Conservation (phyloP, 257 asterid species). For the Leonotis leonurus region DNA sequence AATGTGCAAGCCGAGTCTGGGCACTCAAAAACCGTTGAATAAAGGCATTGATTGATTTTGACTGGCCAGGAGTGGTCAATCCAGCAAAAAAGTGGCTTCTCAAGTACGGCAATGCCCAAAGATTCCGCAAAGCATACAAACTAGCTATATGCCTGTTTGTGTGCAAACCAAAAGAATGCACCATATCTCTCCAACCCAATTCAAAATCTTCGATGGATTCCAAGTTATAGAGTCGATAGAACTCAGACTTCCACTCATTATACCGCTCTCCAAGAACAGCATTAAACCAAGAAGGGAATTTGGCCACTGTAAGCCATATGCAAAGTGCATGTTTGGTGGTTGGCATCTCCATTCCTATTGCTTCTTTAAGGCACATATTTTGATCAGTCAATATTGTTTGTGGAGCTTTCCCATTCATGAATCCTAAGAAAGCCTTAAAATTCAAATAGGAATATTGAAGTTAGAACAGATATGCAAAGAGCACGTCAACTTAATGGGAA, state of each 20-base stretch:
- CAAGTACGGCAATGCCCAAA: conserved; percentile 52
- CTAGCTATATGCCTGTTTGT: conserved; percentile 48
- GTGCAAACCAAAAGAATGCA: conserved; percentile 36
- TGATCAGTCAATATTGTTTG: conserved; percentile 51
- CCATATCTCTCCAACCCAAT: conserved; percentile 56
- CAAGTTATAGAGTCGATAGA: conserved; percentile 43
- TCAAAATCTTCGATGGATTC: conserved; percentile 45
- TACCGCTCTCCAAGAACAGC: conserved; percentile 38
- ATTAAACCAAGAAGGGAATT: conserved; percentile 54
- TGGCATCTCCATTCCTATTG: conserved; percentile 44
- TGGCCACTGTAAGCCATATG: conserved; percentile 49
- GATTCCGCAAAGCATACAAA: conserved; percentile 48
- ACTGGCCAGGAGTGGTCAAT: conserved; percentile 38
- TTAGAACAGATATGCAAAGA: too few species aligned
- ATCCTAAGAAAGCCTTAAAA: conserved; percentile 45
- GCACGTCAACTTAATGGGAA: too few species aligned
- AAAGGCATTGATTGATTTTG: conserved; percentile 34
- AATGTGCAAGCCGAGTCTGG: conserved; percentile 37
- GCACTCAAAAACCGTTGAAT: conserved; percentile 46
- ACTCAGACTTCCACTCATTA: conserved; percentile 47
- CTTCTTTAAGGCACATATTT: conserved; percentile 57
- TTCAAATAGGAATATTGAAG: too few species aligned
- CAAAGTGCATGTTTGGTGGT: conserved; percentile 49
- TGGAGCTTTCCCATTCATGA: conserved; percentile 53
- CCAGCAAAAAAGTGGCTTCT: conserved; percentile 52